Conservation (phyloP, 192 early-diverging fungal genomes). For the Coemansia sp. region DNA sequence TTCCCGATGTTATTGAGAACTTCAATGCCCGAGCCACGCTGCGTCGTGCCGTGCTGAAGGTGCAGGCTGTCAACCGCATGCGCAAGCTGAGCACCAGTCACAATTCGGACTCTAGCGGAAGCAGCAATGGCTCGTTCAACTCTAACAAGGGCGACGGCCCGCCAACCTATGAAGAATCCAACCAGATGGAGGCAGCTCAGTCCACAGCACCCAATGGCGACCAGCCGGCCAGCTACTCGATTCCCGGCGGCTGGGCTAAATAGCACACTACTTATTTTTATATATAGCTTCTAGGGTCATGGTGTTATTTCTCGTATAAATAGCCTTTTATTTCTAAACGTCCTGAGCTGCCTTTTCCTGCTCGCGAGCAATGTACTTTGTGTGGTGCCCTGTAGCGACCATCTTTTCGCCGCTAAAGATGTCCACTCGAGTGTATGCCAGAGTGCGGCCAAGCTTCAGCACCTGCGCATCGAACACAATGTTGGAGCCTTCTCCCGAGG, state of each 20-base stretch:
- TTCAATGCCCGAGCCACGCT: constrained; percentile 51
- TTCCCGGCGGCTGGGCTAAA: constrained; percentile 31
- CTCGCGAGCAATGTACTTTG: constrained; percentile 47
- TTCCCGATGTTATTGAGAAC: constrained; percentile 77
- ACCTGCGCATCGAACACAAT: constrained; percentile 44
- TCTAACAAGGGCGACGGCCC: constrained; percentile 7
- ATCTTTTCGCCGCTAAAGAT: constrained; percentile 40
- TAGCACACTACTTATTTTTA: neutral
- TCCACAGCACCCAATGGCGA: neutral
- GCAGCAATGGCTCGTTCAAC: constrained; percentile 13
- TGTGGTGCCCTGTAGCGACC: constrained; percentile 53
- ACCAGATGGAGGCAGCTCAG: neutral
- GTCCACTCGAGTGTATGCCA: constrained; percentile 53
- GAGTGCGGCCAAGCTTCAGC: constrained; percentile 46
- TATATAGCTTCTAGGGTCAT: too few relatives aligned
- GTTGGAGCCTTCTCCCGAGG: constrained; percentile 41
- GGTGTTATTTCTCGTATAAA: too few relatives aligned
- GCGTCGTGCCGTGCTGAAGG: constrained; percentile 52
- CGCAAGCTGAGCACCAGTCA: constrained; percentile 28
- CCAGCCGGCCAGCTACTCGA: neutral
- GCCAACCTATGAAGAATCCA: constrained; percentile 1
- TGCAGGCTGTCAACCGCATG: constrained; percentile 52
- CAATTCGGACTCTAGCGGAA: neutral
- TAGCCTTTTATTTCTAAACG: neutral
- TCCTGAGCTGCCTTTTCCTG: constrained; percentile 8